Conservation (phyloP, 2,329 filamentous ascomycete species). For the Fusarium nematophilum region DNA sequence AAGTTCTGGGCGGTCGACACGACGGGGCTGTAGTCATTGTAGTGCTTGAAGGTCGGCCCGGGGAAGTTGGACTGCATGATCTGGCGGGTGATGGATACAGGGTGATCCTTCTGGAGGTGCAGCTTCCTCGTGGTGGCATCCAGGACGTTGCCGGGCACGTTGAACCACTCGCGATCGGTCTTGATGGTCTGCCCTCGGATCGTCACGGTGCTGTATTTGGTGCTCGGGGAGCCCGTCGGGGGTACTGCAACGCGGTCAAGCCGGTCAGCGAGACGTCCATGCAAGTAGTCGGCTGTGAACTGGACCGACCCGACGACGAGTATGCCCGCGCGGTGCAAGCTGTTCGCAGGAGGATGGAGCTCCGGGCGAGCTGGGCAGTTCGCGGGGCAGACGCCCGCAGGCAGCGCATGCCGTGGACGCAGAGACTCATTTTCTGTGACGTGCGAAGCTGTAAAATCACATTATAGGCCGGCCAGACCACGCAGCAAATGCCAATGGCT, state of each 20-base stretch:
- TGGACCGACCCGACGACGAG: slow-evolving; percentile 44
- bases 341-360: slow-evolving; percentile 37
- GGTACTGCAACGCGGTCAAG: slow-evolving; percentile 28
- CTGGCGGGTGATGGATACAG: slow-evolving; percentile 87
- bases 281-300: slow-evolving; percentile 14
- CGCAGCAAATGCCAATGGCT: slow-evolving; percentile 23
- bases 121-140: slow-evolving; percentile 79
- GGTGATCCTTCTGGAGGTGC: slow-evolving; percentile 93
- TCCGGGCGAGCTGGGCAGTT: slow-evolving; percentile 37
- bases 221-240: slow-evolving; percentile 43
- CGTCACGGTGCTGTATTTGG: slow-evolving; percentile 51
- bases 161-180: slow-evolving; percentile 81
- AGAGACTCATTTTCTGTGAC: slow-evolving; percentile 39
- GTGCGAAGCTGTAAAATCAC: slow-evolving; percentile 33
- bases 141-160: slow-evolving; percentile 81
- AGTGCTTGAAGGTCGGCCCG: slow-evolving; percentile 74
- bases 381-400: slow-evolving; percentile 44
- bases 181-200: slow-evolving; percentile 71
- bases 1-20: slow-evolving; percentile 92
- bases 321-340: slow-evolving; percentile 39
- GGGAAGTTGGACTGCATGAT: slow-evolving; percentile 94
- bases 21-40: slow-evolving; percentile 84
- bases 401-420: slow-evolving; percentile 40
- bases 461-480: slow-evolving; percentile 23
- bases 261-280: slow-evolving; percentile 35